Conservation (phyloP, 441 rosid genomes). For the Jatropha podagrica region DNA sequence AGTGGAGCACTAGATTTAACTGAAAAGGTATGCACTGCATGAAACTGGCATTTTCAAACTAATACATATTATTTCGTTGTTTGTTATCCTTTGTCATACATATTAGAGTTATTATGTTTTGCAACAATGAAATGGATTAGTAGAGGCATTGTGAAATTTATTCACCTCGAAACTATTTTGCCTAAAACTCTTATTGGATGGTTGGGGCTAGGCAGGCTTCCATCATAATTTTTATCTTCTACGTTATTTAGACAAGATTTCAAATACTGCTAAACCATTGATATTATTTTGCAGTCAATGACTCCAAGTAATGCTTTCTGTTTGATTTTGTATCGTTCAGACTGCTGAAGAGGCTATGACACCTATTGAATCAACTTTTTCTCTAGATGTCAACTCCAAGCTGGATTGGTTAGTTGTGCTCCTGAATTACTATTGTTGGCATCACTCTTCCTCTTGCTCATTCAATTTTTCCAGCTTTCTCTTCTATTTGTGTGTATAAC, state of each 20-base stretch:
- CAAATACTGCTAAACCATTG: not conserved
- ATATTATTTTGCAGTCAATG: conserved; percentile 2
- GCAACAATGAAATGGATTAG: not conserved
- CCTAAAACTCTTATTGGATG: not conserved
- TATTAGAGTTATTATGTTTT: not conserved
- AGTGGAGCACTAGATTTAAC: conserved; percentile 98
- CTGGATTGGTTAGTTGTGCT: conserved; percentile 73
- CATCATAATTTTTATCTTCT: not conserved
- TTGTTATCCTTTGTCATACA: not conserved
- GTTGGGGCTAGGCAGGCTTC: not conserved
- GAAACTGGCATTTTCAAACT: conserved; percentile 2
- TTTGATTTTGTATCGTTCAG: conserved; percentile 40
- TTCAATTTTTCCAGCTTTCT: not conserved
- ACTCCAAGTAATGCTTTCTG: conserved; percentile 9
- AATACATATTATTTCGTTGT: not conserved
- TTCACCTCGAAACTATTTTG: not conserved
- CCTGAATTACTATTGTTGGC: conserved; percentile 7
- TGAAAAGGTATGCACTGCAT: conserved; percentile 66
- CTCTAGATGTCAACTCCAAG: conserved; percentile 90
- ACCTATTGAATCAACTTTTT: conserved; percentile 93
- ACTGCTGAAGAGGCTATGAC: conserved; percentile 99
- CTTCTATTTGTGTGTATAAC: not conserved
- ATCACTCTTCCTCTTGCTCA: not conserved
- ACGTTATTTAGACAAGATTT: not conserved
- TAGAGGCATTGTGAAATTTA: not conserved